Percentiles rank a stretch among this genome's conserved stretches.
phyloP scores from a whole-genome alignment of 139 green algal species.

The Spirogloea muscicola region DNA sequence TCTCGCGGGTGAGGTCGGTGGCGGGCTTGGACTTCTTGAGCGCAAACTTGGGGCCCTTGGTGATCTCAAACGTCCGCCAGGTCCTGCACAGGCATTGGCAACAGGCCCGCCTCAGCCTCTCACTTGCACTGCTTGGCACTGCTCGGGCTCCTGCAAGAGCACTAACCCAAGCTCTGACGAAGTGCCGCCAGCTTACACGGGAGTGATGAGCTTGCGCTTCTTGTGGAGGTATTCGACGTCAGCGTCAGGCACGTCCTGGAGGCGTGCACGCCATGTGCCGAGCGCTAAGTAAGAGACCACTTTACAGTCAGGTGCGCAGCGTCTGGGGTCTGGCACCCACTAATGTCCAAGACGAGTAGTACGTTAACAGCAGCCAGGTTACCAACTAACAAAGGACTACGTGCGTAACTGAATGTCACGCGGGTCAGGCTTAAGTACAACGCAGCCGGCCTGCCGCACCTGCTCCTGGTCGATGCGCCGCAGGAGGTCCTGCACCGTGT shows the following conservation, averaged over 20 bases:
- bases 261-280: too few relatives aligned
- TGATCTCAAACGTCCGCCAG: conserved; percentile 55
- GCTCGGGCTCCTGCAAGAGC: neutral
- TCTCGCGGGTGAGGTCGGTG: conserved; percentile 92
- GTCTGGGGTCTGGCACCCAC: too few relatives aligned
- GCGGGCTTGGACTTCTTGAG: conserved; percentile 81
- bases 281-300: too few relatives aligned
- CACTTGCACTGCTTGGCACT: conserved; percentile 8
- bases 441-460: too few relatives aligned
- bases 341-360: too few relatives aligned
- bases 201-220: conserved; percentile 49
- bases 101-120: neutral
- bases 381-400: too few relatives aligned
- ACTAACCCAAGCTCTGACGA: neutral
- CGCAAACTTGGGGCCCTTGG: conserved; percentile 91
- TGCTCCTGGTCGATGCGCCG: too few relatives aligned
- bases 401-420: too few relatives aligned
- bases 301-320: too few relatives aligned
- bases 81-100: conserved; percentile 74
- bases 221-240: conserved; percentile 36
- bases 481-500: too few relatives aligned
- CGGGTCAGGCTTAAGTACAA: too few relatives aligned
- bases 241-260: conserved; percentile 15
- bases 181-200: neutral
- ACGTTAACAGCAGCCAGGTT: too few relatives aligned